These are phyloP conservation scores for Sporothrix variecibatus DNA, from an alignment of 2,329 filamentous ascomycete species.

Conservation along the genomic window DNA sequence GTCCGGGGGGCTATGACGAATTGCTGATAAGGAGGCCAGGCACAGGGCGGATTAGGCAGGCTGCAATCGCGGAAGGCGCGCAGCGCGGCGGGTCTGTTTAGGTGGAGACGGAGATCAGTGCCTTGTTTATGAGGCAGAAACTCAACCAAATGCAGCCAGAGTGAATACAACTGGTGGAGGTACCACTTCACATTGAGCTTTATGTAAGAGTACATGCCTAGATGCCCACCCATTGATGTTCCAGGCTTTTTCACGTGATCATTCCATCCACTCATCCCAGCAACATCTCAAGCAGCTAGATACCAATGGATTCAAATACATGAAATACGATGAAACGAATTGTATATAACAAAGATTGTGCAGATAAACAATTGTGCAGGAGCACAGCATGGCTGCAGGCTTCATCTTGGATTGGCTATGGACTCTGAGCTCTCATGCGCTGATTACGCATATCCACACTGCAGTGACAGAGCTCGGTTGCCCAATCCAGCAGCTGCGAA, in stretches of 20 bases:
- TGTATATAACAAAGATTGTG: neutral
- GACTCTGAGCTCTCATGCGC: conserved; percentile 5
- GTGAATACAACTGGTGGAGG: neutral
- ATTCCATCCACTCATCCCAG: neutral
- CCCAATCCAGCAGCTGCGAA: neutral
- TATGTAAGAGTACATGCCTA: neutral
- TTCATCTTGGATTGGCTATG: neutral
- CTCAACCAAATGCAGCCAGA: neutral
- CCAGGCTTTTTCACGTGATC: neutral
- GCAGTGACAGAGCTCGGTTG: neutral
- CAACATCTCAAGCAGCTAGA: neutral
- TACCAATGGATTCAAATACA: too few relatives aligned
- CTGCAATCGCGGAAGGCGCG: conserved; percentile 9
- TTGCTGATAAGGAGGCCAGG: conserved; percentile 21
- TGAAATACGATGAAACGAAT: neutral
- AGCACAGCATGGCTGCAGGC: neutral
- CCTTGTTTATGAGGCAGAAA: conserved; percentile 9
- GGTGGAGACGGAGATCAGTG: neutral
- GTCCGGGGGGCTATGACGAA: conserved; percentile 22
- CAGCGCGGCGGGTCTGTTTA: conserved; percentile 5
- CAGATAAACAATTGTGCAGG: neutral
- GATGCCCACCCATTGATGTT: neutral
- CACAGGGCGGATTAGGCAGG: conserved; percentile 21
- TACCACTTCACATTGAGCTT: neutral
- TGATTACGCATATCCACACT: neutral